Evolutionary conservation across 495 filamentous ascomycete species (phyloP).

Genomic region (Articulospora tetracladia): DNA sequence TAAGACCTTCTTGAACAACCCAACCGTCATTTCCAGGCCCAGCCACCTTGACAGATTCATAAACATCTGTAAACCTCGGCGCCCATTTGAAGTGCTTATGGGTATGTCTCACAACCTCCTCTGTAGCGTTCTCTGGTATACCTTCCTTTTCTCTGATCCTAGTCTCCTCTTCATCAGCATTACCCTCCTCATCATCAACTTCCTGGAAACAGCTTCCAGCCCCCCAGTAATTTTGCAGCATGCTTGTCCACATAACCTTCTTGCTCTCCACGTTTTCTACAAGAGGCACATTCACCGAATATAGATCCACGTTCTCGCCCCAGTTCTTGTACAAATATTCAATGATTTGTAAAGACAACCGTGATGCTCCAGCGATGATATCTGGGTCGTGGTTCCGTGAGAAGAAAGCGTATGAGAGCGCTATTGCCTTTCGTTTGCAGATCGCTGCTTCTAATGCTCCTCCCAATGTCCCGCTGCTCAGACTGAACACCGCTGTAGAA

Average conservation of each 20-base stretch:
- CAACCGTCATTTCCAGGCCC: slow-evolving; percentile 90
- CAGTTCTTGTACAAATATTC: slow-evolving; percentile 75
- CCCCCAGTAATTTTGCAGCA: slow-evolving; percentile 87
- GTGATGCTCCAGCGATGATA: slow-evolving; percentile 70
- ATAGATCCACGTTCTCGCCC: slow-evolving; percentile 73
- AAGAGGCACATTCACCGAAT: slow-evolving; percentile 83
- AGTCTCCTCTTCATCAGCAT: slow-evolving; percentile 61
- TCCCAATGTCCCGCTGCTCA: slow-evolving; percentile 86
- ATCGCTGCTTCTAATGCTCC: slow-evolving; percentile 91
- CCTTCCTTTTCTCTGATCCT: slow-evolving; percentile 59
- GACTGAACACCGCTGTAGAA: slow-evolving; percentile 85
- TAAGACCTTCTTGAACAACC: slow-evolving; percentile 83
- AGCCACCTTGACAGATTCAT: slow-evolving; percentile 74
- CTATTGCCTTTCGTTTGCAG: slow-evolving; percentile 71
- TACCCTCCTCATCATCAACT: slow-evolving; percentile 55
- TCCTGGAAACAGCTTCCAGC: slow-evolving; percentile 81
- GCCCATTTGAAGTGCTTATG: slow-evolving; percentile 95
- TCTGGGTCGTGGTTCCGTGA: slow-evolving; percentile 68
- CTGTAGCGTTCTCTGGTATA: slow-evolving; percentile 27
- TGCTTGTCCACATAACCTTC: slow-evolving; percentile 72
- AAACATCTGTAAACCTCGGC: slow-evolving; percentile 81
- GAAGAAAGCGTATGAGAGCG: slow-evolving; percentile 85
- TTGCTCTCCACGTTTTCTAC: slow-evolving; percentile 59
- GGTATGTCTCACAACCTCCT: slow-evolving; percentile 37
- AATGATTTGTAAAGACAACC: slow-evolving; percentile 66